Evolutionary conservation across 2,329 filamentous ascomycete genomes (phyloP).

Genomic region (Clonostachys sp.): DNA sequence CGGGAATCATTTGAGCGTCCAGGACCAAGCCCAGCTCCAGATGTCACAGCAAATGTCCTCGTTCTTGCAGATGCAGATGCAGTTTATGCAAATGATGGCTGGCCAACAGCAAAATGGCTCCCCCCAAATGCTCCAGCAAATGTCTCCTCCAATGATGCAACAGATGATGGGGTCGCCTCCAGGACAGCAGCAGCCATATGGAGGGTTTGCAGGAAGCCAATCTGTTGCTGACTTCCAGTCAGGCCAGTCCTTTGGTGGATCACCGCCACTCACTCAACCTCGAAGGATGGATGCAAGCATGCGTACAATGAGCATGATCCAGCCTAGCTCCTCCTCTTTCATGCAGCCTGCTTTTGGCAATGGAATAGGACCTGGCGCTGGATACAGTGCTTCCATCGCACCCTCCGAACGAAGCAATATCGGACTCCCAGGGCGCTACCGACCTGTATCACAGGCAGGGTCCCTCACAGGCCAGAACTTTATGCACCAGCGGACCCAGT

Average conservation of each 20-base stretch:
- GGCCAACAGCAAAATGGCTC: conserved; percentile 21
- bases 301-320: conserved; percentile 81
- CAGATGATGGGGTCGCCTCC: conserved; percentile 10
- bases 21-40: conserved; percentile 72
- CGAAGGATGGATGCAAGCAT: conserved; percentile 39
- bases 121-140: conserved; percentile 19
- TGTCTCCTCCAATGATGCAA: conserved; percentile 8
- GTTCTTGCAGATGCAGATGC: conserved; percentile 93
- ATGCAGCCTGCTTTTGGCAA: conserved; percentile 31
- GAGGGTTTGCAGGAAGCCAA: conserved; percentile 20
- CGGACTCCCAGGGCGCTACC: conserved; percentile 83
- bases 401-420: conserved; percentile 94
- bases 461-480: conserved; percentile 15
- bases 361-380: conserved; percentile 31
- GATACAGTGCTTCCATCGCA: conserved; percentile 86
- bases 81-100: conserved; percentile 84
- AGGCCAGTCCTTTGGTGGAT: conserved; percentile 39
- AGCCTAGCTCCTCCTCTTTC: conserved; percentile 60
- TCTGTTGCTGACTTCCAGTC: conserved; percentile 38
- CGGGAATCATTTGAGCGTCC: conserved; percentile 40
- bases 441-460: conserved; percentile 70
- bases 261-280: conserved; percentile 37
- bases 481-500: conserved; percentile 22
- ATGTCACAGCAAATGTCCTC: conserved; percentile 81
- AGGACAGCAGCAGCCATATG: conserved; percentile 12